phyloP scores from a whole-genome alignment of 352 stramenopile genomes.

The Phytophthora cryptogea region DNA sequence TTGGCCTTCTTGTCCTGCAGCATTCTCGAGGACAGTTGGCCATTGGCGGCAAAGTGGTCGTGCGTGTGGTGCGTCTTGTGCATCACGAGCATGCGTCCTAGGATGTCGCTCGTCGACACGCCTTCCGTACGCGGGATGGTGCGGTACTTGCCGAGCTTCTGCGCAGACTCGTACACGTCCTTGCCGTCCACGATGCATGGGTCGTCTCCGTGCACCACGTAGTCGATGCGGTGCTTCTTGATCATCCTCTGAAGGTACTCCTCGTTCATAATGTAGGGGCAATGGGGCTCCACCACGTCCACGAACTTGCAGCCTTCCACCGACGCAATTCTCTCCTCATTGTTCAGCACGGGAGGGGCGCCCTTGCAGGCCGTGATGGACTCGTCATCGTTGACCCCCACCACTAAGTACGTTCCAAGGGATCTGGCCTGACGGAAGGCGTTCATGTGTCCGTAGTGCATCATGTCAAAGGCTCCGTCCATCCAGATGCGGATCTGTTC shows the following conservation, averaged over 20 bases:
- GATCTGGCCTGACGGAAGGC: slow-evolving; percentile 96
- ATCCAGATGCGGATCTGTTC: slow-evolving; percentile 98
- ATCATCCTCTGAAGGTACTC: slow-evolving; percentile 98
- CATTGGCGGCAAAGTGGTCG: slow-evolving; percentile 72
- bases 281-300: slow-evolving; percentile 96
- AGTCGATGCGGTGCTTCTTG: slow-evolving; percentile 98
- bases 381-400: slow-evolving; percentile 98
- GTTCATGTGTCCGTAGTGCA: slow-evolving; percentile 99
- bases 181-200: slow-evolving; percentile 98
- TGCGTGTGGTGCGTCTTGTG: slow-evolving; percentile 94
- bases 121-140: slow-evolving; percentile 96
- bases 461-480: slow-evolving; percentile 99
- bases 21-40: slow-evolving; percentile 79
- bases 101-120: slow-evolving; percentile 98
- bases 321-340: slow-evolving; percentile 95
- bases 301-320: slow-evolving; percentile 99
- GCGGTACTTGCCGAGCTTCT: slow-evolving; percentile 95
- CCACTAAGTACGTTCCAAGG: slow-evolving; percentile 97
- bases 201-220: slow-evolving; percentile 99
- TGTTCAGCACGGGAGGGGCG: slow-evolving; percentile 95
- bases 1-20: slow-evolving; percentile 53
- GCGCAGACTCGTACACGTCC: slow-evolving; percentile 98
- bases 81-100: slow-evolving; percentile 97
- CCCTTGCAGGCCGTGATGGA: slow-evolving; percentile 98
- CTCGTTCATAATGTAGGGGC: slow-evolving; percentile 99